A percentile compares a stretch with the other conserved stretches of the same genome.
Conservation (phyloP, 164 flowering plant species). For the Annona squamosa region DNA sequence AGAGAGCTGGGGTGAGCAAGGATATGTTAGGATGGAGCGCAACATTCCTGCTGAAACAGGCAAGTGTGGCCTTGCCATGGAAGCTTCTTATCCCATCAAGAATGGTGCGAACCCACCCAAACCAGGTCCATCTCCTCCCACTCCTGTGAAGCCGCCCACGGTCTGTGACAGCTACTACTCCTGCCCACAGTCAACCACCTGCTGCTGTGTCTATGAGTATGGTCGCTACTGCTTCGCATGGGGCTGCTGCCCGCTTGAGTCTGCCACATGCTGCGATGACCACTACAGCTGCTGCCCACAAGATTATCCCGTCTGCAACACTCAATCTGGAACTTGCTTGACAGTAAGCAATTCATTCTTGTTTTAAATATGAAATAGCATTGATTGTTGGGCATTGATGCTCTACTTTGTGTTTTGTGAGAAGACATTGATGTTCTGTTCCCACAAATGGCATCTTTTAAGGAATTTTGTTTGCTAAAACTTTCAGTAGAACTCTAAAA, state of each 20-base stretch:
- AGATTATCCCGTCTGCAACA: conserved; percentile 77
- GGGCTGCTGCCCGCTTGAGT: conserved; percentile 97
- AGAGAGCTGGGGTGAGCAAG: conserved; percentile 75
- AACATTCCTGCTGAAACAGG: conserved; percentile 42
- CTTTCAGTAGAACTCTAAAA: no score
- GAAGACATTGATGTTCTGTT: no score
- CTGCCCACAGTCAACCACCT: conserved; percentile 63
- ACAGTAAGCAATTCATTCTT: conserved; percentile 25
- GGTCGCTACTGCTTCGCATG: conserved; percentile 54
- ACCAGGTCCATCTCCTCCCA: conserved; percentile 84
- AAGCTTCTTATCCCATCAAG: conserved; percentile 80
- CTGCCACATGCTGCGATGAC: conserved; percentile 87
- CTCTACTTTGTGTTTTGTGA: not conserved
- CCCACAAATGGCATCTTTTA: no score
- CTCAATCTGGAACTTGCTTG: conserved; percentile 64
- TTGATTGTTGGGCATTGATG: not conserved
- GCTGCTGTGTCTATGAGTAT: conserved; percentile 64
- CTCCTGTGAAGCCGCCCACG: conserved; percentile 54
- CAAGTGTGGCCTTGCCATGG: conserved; percentile 77
- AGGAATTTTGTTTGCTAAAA: no score
- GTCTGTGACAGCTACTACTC: conserved; percentile 56
- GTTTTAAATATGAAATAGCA: not conserved
- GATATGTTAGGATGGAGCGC: conserved; percentile 76
- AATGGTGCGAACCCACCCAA: conserved; percentile 80
- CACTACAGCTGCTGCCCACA: conserved; percentile 87